Conservation (phyloP, 345 rosid genomes). For the Cardamine occulta region DNA sequence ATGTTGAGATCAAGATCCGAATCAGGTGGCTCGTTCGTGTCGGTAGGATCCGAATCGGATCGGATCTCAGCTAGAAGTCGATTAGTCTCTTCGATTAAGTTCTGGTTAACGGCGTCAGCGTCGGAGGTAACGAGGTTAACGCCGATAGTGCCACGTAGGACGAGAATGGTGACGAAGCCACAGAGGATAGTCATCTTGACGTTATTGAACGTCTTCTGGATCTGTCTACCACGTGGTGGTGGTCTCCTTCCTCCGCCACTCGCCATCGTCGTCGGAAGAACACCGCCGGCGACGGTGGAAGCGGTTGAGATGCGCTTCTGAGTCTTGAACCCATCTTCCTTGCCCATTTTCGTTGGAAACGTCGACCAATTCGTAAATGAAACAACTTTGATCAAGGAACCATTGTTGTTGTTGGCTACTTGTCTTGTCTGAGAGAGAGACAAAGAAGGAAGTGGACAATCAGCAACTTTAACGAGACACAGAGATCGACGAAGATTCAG, state of each 20-base stretch:
- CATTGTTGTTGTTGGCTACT: constrained; percentile 21
- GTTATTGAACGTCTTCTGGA: constrained; percentile 86
- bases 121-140: constrained; percentile 71
- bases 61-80: constrained; percentile 89
- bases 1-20: constrained; percentile 57
- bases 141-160: constrained; percentile 93
- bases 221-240: constrained; percentile 77
- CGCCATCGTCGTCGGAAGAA: constrained; percentile 52
- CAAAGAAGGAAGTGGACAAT: neutral
- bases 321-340: constrained; percentile 55
- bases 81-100: constrained; percentile 80
- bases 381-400: constrained; percentile 24
- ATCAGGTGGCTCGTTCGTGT: constrained; percentile 57
- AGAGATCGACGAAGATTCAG: constrained; percentile 15
- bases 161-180: constrained; percentile 91
- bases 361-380: neutral
- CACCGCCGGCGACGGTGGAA: constrained; percentile 39
- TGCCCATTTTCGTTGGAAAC: constrained; percentile 52
- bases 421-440: constrained; percentile 9
- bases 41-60: constrained; percentile 76
- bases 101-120: constrained; percentile 78
- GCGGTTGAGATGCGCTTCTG: constrained; percentile 64
- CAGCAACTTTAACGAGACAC: neutral
- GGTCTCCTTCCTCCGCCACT: constrained; percentile 47
- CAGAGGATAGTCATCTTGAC: constrained; percentile 91